Base-by-base conservation (phyloP, 176 grass and related monocot genomes). In the Triticum urartu region DNA sequence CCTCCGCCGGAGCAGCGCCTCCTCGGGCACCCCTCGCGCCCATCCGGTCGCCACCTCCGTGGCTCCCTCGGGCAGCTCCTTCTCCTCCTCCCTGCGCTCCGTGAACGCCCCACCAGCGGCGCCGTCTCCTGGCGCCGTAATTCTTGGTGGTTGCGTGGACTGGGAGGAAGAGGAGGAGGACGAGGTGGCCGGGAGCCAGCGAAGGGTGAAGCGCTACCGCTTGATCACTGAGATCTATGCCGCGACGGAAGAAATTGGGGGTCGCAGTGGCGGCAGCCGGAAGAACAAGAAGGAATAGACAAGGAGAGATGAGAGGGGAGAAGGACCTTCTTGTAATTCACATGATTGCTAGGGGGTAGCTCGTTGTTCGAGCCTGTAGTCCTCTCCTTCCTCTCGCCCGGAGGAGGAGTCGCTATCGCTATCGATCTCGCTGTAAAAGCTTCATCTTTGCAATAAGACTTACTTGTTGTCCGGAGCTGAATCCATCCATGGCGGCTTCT, bases 221-320 rank as follows among this genome's bases (percentile, higher is more conserved):
- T 38, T 68, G 86, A 88, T 92, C 81, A 38, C 70, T 2, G 88
- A 92, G 81, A 77, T 98, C 82, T 98, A 95, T 64, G 69, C 33
- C 1, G 72, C 67, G 15, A 92, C 86, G 9, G 60, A 8, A 8
- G 48, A 63, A 73, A 90, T 92, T 61, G 43, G 79, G 75, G 79
- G 67, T 22, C 18, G 62, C 75, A 81, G 6, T 85, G 10, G 69
- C 70, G 81, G 9, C 87, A 7, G 69, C 68, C 62, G 3, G 52
- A 83, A 54, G 68, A 83, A 61, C 48, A 82, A 81, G 17, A 77
- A 88, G 63, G 24, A 81, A 36, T 88, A 91, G 70, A 77, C 24
- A 30, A 72, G 12, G 68, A 78, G 79, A 73, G 75, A 79, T 67
- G 38, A 64, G 86, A 68, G 83, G 58, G 18, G 60, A 62, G 66